phyloP scores from a whole-genome alignment of 1,139 yeast genomes.

The Magnusiomyces fungicola region DNA sequence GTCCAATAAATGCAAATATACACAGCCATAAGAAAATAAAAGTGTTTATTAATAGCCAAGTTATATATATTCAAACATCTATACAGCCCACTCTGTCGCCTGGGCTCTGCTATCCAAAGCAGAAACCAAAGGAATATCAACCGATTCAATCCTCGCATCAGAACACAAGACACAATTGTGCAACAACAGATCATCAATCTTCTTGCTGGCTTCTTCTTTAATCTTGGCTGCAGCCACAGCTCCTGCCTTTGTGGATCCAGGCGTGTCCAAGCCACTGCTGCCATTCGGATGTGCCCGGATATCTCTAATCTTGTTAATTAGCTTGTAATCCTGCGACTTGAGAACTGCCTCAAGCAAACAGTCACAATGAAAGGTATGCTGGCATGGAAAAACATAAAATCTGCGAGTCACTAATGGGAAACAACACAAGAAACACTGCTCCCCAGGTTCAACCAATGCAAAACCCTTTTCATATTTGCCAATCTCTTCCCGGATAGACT shows the following conservation, averaged over 20 bases:
- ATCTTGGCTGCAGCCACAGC: constrained; percentile 20
- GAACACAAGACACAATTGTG: constrained; percentile 77
- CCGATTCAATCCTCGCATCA: constrained; percentile 59
- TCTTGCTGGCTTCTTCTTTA: constrained; percentile 31
- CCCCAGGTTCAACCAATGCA: constrained; percentile 71
- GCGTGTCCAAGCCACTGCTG: constrained; percentile 20
- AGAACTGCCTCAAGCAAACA: constrained; percentile 61
- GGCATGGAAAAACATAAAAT: constrained; percentile 82
- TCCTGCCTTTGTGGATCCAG: not conserved
- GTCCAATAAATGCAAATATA: no score
- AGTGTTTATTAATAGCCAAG: no score
- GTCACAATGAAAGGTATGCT: constrained; percentile 84
- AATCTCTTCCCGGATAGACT: constrained; percentile 55
- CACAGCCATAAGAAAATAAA: no score
- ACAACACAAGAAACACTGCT: constrained; percentile 67
- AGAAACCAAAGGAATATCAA: constrained; percentile 49
- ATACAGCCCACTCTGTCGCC: constrained; percentile 15
- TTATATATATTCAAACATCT: no score
- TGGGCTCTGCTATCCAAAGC: constrained; percentile 11
- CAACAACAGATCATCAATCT: constrained; percentile 54
- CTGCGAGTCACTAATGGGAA: constrained; percentile 62
- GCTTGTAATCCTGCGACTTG: constrained; percentile 58
- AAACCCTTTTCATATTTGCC: constrained; percentile 43
- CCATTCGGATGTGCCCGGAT: constrained; percentile 36
- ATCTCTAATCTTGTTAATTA: constrained; percentile 53